Base-by-base conservation (phyloP, 192 early-diverging fungal genomes). In the Thoreauomyces humboldtii region DNA sequence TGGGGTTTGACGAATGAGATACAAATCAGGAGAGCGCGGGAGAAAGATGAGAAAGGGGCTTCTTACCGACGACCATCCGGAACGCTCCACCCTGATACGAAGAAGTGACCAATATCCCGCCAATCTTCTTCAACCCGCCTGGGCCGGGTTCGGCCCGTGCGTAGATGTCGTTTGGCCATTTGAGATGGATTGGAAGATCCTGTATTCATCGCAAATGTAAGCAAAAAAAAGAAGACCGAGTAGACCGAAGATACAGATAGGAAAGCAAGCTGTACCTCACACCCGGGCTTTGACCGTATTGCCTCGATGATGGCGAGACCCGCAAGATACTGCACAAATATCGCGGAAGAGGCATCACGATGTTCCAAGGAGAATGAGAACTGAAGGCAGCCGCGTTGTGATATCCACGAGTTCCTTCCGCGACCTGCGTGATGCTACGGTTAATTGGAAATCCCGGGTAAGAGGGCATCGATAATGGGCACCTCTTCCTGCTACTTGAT, bases 101-200 rank as follows among this genome's bases (percentile, higher is more conserved):
- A 1, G 90, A 93, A 64, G 88, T 91, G 34, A 96, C 89, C 32
- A 99, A 73, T 3, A 97, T 84, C 2, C 96, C 95, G 56, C 96
- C 91, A 44, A 98, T 87, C 77, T 95, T 94, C 56, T 62, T 71
- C 59, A 75, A 46, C 19, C 54, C 54, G 1, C 61, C 65, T n/a
- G 37, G 42, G 5, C 60, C 76, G 11, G 54, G 32, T 24, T 17
- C 63, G 34, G 45, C 36, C 27, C 61, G 44, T 2, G 82, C 90
- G 73, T 99, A 99, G 21, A 99, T 81, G 66, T 99, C 96, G 65
- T 99, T 99, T 43, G 96, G 96, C 96, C 96, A 99, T 74, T 99
- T 99, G 45, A 99, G 72, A 32, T 84, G 81, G 56, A 99, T 69
- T 0, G 92, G 91, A 14, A 97, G 62, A 17, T 87, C 71, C 65